phyloP scores from a whole-genome alignment of 768 basidiomycete genomes.

The Collybiopsis confluens region DNA sequence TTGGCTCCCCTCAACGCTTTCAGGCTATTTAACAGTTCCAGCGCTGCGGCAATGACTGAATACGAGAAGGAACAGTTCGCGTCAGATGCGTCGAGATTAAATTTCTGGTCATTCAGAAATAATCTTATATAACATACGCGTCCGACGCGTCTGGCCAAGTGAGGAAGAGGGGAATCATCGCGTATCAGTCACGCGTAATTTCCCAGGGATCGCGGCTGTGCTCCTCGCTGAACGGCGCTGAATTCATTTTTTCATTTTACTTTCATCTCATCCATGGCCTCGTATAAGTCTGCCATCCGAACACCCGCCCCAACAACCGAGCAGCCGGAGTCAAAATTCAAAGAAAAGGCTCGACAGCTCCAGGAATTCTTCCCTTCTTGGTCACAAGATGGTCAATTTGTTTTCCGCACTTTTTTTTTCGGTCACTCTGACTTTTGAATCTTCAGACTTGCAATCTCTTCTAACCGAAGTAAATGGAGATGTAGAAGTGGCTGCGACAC shows the following conservation, averaged over 20 bases:
- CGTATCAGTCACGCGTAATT: too few species aligned
- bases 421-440: constrained; percentile 19
- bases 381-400: constrained; percentile 59
- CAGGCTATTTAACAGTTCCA: too few species aligned
- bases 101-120: too few species aligned
- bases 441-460: constrained; percentile 61
- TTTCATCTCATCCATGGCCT: constrained; percentile 36
- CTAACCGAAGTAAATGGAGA: constrained; percentile 69
- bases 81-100: too few species aligned
- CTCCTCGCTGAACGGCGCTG: not conserved
- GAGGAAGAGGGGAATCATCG: too few species aligned
- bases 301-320: constrained; percentile 26
- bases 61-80: too few species aligned
- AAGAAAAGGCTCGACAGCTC: constrained; percentile 52
- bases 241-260: not conserved
- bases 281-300: constrained; percentile 47
- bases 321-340: constrained; percentile 40
- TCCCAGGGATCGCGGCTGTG: too few species aligned
- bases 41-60: too few species aligned
- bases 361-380: constrained; percentile 69
- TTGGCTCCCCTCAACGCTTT: too few species aligned
- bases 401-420: constrained; percentile 8
- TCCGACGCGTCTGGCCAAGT: too few species aligned
- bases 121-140: too few species aligned
- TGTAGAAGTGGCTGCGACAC: constrained; percentile 61